Evolutionary conservation across 768 basidiomycete species (phyloP), one percentile per base, ranked within the genome.

Genomic region (Lactarius psammicola): DNA sequence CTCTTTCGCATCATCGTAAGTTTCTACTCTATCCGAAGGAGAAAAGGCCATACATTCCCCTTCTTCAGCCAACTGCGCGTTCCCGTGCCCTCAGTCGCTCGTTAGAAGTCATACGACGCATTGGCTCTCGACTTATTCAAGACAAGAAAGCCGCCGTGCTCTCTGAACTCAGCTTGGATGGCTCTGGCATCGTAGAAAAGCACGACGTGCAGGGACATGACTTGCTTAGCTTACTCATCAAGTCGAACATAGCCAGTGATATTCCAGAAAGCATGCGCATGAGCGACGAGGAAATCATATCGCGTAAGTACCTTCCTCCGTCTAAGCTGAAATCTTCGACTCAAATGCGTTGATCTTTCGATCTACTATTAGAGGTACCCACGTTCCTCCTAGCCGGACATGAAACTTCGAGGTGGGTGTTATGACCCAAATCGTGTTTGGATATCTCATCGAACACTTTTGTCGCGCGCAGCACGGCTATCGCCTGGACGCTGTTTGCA

Each of bases 111-210:
- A 86, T 87, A 78, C 63, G 69, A 17, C 76, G 80, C 11, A 83
- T 89, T 56, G 87, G 84, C 6, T 71, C 71, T 18, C 75, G 83
- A 38, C 75, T 88, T 8, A 66, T 87, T 23, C 64, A 68, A 8
- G 78, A 83, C 9, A 87, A 85, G 69, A 87, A 87, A 71, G 72
- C 68, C 8, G 75, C 73, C 10, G 69, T 77, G 15, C 54, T 70
- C 15, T 62, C 64, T 23, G 69, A 62, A 28, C 30, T 26, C 28
- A 36, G 23, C 44, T n/a, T 28, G 9, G 20, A 34, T 33, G 63
- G 40, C 17, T 49, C 59, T 1, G 61, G 57, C 34, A 38, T 31
- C 2, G 58, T 69, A 13, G 71, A 53, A 31, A 62, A 59, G 62
- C 64, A 69, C 15, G 58, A 70, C 33, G 56, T 73, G n/a, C 55